These are phyloP conservation scores for Jackrogersella minutella DNA, from an alignment of 495 filamentous ascomycete genomes.

Conservation along the genomic window DNA sequence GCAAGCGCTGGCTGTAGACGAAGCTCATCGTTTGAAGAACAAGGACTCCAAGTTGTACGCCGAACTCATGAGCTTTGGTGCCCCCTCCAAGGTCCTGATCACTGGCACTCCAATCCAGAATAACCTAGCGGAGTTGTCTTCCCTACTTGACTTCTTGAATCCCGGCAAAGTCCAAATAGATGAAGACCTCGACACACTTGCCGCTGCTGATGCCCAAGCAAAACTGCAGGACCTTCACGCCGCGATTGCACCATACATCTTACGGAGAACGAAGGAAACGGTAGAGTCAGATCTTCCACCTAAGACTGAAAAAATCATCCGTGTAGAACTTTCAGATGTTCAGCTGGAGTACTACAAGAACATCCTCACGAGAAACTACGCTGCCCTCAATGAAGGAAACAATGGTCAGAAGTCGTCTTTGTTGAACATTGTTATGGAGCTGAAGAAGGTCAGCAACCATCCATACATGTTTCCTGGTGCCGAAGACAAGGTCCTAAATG, in stretches of 20 bases:
- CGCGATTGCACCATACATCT: slow-evolving; percentile 86
- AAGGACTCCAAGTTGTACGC: slow-evolving; percentile 89
- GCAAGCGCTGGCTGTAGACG: slow-evolving; percentile 96
- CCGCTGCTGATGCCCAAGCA: slow-evolving; percentile 51
- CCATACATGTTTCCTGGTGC: slow-evolving; percentile 96
- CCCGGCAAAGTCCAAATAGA: slow-evolving; percentile 88
- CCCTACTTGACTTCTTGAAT: slow-evolving; percentile 94
- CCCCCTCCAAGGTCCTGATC: slow-evolving; percentile 87
- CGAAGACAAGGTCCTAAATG: slow-evolving; percentile 83
- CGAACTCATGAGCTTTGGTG: slow-evolving; percentile 83
- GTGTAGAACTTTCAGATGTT: slow-evolving; percentile 92
- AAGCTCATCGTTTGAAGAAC: slow-evolving; percentile 97
- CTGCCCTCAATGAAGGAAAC: slow-evolving; percentile 87
- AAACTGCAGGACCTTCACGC: slow-evolving; percentile 71
- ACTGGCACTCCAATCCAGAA: slow-evolving; percentile 98
- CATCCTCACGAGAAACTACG: slow-evolving; percentile 95
- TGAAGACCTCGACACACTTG: slow-evolving; percentile 77
- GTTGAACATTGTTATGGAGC: slow-evolving; percentile 99
- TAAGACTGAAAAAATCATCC: slow-evolving; percentile 98
- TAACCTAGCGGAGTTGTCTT: slow-evolving; percentile 88
- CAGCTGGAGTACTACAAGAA: slow-evolving; percentile 99
- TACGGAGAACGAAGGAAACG: slow-evolving; percentile 95
- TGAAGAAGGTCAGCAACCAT: slow-evolving; percentile 99
- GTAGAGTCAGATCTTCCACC: slow-evolving; percentile 95
- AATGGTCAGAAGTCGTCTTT: slow-evolving; percentile 91